These are phyloP conservation scores for Staphylotrichum tortipilum DNA, from an alignment of 495 filamentous ascomycete genomes.

Conservation along the genomic window DNA sequence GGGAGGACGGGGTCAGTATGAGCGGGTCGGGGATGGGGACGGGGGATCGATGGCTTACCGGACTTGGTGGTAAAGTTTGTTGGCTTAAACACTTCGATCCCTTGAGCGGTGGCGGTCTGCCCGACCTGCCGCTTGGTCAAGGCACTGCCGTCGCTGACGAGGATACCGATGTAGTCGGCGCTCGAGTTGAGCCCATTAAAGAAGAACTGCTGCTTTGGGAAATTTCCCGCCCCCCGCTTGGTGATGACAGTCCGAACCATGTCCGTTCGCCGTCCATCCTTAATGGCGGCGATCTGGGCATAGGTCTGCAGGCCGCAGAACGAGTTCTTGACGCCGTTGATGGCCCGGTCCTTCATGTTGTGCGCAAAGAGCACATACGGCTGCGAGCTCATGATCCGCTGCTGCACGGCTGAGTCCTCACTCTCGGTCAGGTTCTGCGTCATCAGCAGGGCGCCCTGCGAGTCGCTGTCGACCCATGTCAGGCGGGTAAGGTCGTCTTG, in stretches of 20 bases:
- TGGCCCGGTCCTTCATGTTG: slow-evolving; percentile 46
- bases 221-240: slow-evolving; percentile 46
- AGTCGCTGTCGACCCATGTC: slow-evolving; percentile 72
- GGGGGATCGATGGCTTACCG: slow-evolving; percentile 40
- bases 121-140: slow-evolving; percentile 39
- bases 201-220: slow-evolving; percentile 80
- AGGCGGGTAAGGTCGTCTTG: slow-evolving; percentile 49
- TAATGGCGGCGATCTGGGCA: slow-evolving; percentile 53
- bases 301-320: slow-evolving; percentile 61
- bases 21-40: background rate
- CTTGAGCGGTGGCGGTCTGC: slow-evolving; percentile 48
- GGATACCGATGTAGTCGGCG: slow-evolving; percentile 58
- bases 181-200: slow-evolving; percentile 61
- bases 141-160: slow-evolving; percentile 49
- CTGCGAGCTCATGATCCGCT: slow-evolving; percentile 49
- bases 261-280: slow-evolving; percentile 28
- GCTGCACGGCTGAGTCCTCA: slow-evolving; percentile 30
- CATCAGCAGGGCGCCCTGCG: slow-evolving; percentile 62
- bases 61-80: slow-evolving; percentile 68
- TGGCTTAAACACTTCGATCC: slow-evolving; percentile 60
- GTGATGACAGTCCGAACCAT: slow-evolving; percentile 59
- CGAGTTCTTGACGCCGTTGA: slow-evolving; percentile 62
- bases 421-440: slow-evolving; percentile 56
- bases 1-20: background rate
- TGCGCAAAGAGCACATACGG: slow-evolving; percentile 77